A percentile compares a stretch with the other conserved stretches of the same genome.
These are phyloP conservation scores for Gossypium anomalum DNA, from an alignment of 345 rosid species.

Conservation along the genomic window DNA sequence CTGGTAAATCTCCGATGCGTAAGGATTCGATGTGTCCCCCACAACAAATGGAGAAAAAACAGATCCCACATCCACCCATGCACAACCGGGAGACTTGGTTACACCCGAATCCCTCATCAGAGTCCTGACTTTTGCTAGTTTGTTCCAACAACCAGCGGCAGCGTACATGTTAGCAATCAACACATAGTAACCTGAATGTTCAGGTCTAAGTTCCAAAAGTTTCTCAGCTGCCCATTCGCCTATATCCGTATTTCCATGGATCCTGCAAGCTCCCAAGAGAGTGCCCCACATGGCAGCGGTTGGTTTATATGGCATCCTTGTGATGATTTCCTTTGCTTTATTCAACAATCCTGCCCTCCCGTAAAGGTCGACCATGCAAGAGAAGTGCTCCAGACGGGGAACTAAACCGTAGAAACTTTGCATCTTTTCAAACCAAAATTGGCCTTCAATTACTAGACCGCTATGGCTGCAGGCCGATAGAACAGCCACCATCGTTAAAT, in stretches of 20 bases:
- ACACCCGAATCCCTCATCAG: slow-evolving; percentile 66
- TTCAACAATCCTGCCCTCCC: slow-evolving; percentile 68
- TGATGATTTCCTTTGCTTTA: slow-evolving; percentile 47
- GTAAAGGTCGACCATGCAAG: slow-evolving; percentile 76
- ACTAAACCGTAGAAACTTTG: slow-evolving; percentile 30
- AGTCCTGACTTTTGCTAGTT: slow-evolving; percentile 63
- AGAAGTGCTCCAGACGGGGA: slow-evolving; percentile 56
- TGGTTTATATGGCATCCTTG: slow-evolving; percentile 55
- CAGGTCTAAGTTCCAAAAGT: slow-evolving; percentile 51
- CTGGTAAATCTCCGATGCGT: slow-evolving; percentile 35
- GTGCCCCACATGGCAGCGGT: slow-evolving; percentile 66
- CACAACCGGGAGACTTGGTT: slow-evolving; percentile 65
- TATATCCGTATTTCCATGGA: slow-evolving; percentile 46
- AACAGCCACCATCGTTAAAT: slow-evolving; percentile 75
- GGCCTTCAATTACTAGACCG: slow-evolving; percentile 57
- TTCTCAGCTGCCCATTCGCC: slow-evolving; percentile 86
- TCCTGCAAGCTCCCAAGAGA: slow-evolving; percentile 60
- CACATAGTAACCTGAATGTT: slow-evolving; percentile 64
- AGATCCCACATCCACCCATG: slow-evolving; percentile 59
- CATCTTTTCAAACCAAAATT: slow-evolving; percentile 48
- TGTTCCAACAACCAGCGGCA: slow-evolving; percentile 58
- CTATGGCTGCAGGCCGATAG: slow-evolving; percentile 89
- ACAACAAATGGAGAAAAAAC: slow-evolving; percentile 53
- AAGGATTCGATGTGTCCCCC: slow-evolving; percentile 50
- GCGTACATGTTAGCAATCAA: slow-evolving; percentile 75